Evolutionary conservation across 2,329 filamentous ascomycete genomes (phyloP), one percentile per base, ranked within the genome.

Genomic region (Neobulgaria alba): DNA sequence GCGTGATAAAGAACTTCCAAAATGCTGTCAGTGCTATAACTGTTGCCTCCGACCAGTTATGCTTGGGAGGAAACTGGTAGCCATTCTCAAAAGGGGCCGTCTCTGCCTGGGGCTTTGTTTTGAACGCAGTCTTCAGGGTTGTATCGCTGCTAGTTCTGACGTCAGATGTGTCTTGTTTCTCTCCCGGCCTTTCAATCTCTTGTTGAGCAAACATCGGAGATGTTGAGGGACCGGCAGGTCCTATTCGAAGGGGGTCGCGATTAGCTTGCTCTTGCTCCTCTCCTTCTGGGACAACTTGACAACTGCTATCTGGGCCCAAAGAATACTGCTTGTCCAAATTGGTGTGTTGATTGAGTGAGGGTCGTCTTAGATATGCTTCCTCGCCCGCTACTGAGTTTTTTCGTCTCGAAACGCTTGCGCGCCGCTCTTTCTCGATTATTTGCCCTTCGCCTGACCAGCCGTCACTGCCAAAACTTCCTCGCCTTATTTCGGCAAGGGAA

Each of bases 1-100:
- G 82, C 0, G 85, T 93, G 29, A 74, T 66, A 53, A 83, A 75
- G 66, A 86, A 94, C 38, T 75, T 72, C 76, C 77, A 81, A 56
- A 84, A 85, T 0, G 75, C 71, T 19, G 69, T 65, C 10, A 79
- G 56, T 2, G 72, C 75, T 38, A 78, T 75, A 15, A 61, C 64
- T 2, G 75, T 73, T 1, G 78, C 73, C 42, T 77, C 72, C 26
- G 65, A 70, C 66, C 73, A 76, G 0, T 76, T 63, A 52, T 77
- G 75, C 41, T 69, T 75, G 4, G 74, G 77, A 16, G 74, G 76
- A 52, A 79, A 80, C 55, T 81, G 73, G 53, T 82, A 81, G 31
- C 77, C 75, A 53, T 81, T 82, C n/a, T 69, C 64, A 47, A 75
- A 78, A 26, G 41, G 67, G 56, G 45, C 49, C 3, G 55, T 41